Evolutionary conservation across 768 basidiomycete species (phyloP).

Genomic region (Mycena olivaceomarginata): DNA sequence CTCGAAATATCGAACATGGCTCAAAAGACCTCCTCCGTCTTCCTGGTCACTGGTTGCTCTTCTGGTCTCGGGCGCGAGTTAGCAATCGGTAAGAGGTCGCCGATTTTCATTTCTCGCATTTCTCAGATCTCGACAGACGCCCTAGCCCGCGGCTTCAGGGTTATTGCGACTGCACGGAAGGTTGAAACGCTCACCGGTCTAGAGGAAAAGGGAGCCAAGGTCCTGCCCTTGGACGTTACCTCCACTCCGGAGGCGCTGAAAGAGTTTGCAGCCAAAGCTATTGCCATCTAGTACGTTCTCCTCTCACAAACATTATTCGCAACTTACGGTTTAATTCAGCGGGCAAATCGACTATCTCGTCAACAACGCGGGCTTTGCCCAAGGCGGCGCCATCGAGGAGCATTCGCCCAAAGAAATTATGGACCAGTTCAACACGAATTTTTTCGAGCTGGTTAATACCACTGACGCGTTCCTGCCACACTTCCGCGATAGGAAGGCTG

Average conservation of each 20-base stretch:
- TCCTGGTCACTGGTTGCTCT: too few relatives aligned
- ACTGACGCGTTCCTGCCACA: conserved; percentile 53
- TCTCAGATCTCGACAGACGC: background rate
- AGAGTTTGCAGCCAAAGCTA: background rate
- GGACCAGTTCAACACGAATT: conserved; percentile 50
- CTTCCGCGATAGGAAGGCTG: conserved; percentile 39
- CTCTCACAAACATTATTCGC: background rate
- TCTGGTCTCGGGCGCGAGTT: too few relatives aligned
- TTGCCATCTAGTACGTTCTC: background rate
- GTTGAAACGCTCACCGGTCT: background rate
- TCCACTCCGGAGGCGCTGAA: background rate
- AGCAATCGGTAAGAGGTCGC: too few relatives aligned
- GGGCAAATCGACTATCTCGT: background rate
- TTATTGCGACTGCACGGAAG: background rate
- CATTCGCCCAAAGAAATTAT: conserved; percentile 36
- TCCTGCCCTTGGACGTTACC: background rate
- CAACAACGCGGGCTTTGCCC: conserved; percentile 17
- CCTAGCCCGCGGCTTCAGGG: background rate
- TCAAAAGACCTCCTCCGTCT: too few relatives aligned
- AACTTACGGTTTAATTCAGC: background rate
- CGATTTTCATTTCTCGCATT: background rate
- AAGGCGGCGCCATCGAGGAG: conserved; percentile 43
- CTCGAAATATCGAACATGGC: too few relatives aligned
- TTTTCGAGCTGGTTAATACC: conserved; percentile 51
- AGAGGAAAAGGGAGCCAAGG: background rate